Evolutionary conservation across 202 grass and related monocot species (phyloP).

Genomic region (Setaria viridis): DNA sequence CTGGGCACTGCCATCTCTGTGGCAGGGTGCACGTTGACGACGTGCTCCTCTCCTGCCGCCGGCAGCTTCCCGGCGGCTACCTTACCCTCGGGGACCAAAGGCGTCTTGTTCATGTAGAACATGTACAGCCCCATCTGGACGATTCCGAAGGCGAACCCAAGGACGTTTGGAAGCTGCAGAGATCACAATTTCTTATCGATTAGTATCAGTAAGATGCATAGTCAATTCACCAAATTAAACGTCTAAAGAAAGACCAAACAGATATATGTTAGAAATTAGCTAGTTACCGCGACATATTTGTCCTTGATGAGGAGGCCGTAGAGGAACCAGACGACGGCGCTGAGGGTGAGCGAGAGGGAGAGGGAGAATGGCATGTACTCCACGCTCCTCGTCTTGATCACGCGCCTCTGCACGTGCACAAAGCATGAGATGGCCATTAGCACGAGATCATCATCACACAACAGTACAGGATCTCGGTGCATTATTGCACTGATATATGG

Average conservation of each 20-base stretch:
- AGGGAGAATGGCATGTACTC: conserved; percentile 93
- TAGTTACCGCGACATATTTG: conserved; percentile 79
- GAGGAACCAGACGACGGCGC: conserved; percentile 83
- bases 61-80: conserved; percentile 45
- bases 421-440: background rate
- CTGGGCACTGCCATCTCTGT: conserved; percentile 26
- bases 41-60: conserved; percentile 22
- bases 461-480: no score
- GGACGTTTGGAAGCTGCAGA: conserved; percentile 68
- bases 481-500: no score
- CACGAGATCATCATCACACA: no score
- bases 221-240: background rate
- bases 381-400: conserved; percentile 77
- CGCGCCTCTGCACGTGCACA: conserved; percentile 57
- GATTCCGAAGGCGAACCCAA: conserved; percentile 73
- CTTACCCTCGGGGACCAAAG: conserved; percentile 20
- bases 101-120: conserved; percentile 75
- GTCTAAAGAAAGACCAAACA: background rate
- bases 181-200: background rate
- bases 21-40: conserved; percentile 53
- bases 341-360: conserved; percentile 86
- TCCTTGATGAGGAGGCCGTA: conserved; percentile 88
- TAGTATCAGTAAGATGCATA: background rate
- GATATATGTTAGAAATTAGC: no score
- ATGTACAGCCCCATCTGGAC: conserved; percentile 79